Percentiles rank a stretch among this genome's conserved stretches.
These are phyloP conservation scores for Hypoxylon trugodes DNA, from an alignment of 495 filamentous ascomycete genomes.

Conservation along the genomic window DNA sequence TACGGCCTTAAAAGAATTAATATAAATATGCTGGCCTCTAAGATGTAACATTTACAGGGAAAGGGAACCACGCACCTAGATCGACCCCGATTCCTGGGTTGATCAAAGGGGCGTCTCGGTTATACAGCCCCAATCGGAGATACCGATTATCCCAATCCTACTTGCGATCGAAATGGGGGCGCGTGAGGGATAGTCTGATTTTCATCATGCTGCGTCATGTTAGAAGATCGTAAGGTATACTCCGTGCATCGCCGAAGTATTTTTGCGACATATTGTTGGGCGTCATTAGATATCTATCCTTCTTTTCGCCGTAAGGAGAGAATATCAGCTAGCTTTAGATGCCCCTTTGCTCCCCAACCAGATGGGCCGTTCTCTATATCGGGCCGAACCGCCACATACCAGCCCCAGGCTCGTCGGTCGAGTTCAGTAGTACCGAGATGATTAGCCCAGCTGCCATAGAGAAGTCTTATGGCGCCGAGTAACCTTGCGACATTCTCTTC, in stretches of 20 bases:
- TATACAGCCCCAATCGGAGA: too few relatives aligned
- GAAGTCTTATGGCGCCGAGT: slow-evolving; percentile 69
- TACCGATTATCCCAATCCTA: not conserved
- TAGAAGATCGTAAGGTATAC: not conserved
- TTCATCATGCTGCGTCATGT: too few relatives aligned
- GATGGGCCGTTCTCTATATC: slow-evolving; percentile 73
- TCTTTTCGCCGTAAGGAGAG: slow-evolving; percentile 65
- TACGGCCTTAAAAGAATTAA: too few relatives aligned
- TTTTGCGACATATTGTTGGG: not conserved
- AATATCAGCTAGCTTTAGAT: slow-evolving; percentile 70
- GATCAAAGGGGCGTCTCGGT: too few relatives aligned
- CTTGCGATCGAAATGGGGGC: not conserved
- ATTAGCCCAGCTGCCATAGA: slow-evolving; percentile 75
- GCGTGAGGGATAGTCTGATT: not conserved
- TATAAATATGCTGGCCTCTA: too few relatives aligned
- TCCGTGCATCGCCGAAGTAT: not conserved
- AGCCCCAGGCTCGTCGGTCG: slow-evolving; percentile 77
- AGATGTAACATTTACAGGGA: too few relatives aligned
- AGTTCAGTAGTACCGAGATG: slow-evolving; percentile 67
- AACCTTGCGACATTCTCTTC: slow-evolving; percentile 72
- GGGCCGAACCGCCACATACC: slow-evolving; percentile 80
- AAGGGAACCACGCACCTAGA: too few relatives aligned
- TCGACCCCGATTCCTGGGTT: too few relatives aligned
- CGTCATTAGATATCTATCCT: slow-evolving; percentile 9
- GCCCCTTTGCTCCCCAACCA: slow-evolving; percentile 84